Conservation (phyloP, 2,329 filamentous ascomycete species). For the Nigrograna mackinnonii region DNA sequence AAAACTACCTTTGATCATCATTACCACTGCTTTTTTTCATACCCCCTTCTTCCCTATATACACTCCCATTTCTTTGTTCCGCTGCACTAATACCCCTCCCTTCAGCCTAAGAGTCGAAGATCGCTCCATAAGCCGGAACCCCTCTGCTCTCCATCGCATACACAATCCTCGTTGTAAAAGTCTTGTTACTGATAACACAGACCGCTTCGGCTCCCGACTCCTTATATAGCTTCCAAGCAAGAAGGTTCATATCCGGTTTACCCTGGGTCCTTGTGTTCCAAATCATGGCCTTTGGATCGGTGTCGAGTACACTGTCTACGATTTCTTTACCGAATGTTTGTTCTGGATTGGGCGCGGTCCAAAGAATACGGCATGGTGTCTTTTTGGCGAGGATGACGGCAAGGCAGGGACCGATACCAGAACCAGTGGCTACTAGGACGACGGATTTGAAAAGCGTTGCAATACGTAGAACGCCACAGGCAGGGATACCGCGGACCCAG, state of each 20-base stretch:
- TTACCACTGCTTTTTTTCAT: too few relatives aligned
- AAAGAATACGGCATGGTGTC: conserved; percentile 66
- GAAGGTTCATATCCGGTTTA: conserved; percentile 65
- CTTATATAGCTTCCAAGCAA: conserved; percentile 58
- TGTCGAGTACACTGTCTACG: conserved; percentile 59
- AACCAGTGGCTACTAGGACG: conserved; percentile 42
- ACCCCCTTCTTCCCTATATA: too few relatives aligned
- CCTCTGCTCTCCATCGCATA: conserved; percentile 70
- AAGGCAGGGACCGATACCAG: conserved; percentile 47
- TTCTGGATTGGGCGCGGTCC: conserved; percentile 68
- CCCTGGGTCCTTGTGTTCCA: conserved; percentile 67
- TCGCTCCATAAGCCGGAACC: conserved; percentile 71
- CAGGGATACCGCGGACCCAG: conserved; percentile 41
- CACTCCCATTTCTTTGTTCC: too few relatives aligned
- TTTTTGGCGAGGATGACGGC: conserved; percentile 54
- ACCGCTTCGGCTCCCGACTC: conserved; percentile 67
- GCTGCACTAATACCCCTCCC: too few relatives aligned
- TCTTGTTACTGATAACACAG: conserved; percentile 74
- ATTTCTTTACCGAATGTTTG: conserved; percentile 67
- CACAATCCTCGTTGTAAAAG: conserved; percentile 69
- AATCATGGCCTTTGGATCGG: conserved; percentile 68
- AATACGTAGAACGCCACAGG: conserved; percentile 40
- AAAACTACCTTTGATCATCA: too few relatives aligned
- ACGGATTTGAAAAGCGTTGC: conserved; percentile 39
- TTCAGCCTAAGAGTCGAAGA: conserved; percentile 72